phyloP scores from a whole-genome alignment of 306 rosid genomes.

The Lupinus albus region DNA sequence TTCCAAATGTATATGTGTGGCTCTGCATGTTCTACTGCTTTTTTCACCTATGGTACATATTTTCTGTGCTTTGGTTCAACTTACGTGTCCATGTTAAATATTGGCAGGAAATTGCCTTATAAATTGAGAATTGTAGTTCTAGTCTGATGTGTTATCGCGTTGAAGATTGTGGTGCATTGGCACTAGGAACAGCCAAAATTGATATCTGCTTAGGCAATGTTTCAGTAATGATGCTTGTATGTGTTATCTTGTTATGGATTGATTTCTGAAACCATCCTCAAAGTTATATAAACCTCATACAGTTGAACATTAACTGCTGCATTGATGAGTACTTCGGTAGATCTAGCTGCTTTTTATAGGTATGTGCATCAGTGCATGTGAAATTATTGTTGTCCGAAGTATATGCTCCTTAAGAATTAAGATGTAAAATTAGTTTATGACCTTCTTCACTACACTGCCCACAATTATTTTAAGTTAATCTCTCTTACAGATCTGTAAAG shows the following conservation, averaged over 20 bases:
- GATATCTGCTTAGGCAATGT: not conserved
- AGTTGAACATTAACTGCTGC: not conserved
- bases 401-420: conserved; percentile 1
- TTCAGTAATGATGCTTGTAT: not conserved
- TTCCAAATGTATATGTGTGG: conserved; percentile 96
- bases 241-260: not conserved
- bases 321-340: conserved; percentile 11
- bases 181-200: conserved; percentile 15
- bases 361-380: not conserved
- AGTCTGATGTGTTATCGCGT: not conserved
- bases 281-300: not conserved
- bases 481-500: not conserved
- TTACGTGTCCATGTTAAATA: not conserved
- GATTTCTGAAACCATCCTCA: conserved; percentile 20
- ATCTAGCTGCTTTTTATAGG: conserved; percentile 4
- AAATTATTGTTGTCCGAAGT: not conserved
- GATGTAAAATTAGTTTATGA: conserved; percentile 17
- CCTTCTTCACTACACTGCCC: not conserved
- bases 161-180: conserved; percentile 15
- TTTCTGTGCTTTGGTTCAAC: conserved; percentile 14
- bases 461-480: conserved; percentile 5
- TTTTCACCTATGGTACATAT: conserved; percentile 87
- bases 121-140: conserved; percentile 26
- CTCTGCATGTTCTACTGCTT: conserved; percentile 99
- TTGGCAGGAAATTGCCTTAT: not conserved